phyloP scores from a whole-genome alignment of 306 rosid species.

The Casuarina cunninghamiana region DNA sequence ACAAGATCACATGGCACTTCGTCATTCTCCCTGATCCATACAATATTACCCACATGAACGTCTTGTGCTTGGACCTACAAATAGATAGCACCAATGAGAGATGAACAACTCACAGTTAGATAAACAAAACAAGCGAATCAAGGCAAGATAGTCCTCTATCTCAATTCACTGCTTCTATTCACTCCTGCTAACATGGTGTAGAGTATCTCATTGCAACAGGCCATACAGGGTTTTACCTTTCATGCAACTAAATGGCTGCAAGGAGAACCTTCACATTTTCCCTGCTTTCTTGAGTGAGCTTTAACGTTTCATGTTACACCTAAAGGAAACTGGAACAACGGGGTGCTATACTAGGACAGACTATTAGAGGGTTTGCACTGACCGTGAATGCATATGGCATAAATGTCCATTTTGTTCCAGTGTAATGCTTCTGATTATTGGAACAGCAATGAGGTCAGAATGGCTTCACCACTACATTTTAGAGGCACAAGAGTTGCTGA shows the following conservation, averaged over 20 bases:
- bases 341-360: background rate
- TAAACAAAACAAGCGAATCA: constrained; percentile 8
- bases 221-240: background rate
- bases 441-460: background rate
- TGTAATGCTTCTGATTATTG: background rate
- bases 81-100: constrained; percentile 23
- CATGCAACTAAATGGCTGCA: background rate
- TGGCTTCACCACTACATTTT: background rate
- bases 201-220: background rate
- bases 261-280: background rate
- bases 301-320: background rate
- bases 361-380: background rate
- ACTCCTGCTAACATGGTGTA: background rate
- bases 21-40: constrained; percentile 98
- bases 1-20: constrained; percentile 99
- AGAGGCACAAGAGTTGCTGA: background rate
- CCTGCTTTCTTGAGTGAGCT: background rate
- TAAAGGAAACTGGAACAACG: background rate
- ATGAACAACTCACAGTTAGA: constrained; percentile 20
- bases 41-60: constrained; percentile 81
- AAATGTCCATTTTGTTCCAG: background rate
- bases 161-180: background rate
- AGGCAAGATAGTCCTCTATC: background rate
- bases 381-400: background rate
- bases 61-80: constrained; percentile 90